Evolutionary conservation across 192 early-diverging fungal genomes (phyloP), one percentile per base, ranked within the genome.

Genomic region (Coemansia sp.): DNA sequence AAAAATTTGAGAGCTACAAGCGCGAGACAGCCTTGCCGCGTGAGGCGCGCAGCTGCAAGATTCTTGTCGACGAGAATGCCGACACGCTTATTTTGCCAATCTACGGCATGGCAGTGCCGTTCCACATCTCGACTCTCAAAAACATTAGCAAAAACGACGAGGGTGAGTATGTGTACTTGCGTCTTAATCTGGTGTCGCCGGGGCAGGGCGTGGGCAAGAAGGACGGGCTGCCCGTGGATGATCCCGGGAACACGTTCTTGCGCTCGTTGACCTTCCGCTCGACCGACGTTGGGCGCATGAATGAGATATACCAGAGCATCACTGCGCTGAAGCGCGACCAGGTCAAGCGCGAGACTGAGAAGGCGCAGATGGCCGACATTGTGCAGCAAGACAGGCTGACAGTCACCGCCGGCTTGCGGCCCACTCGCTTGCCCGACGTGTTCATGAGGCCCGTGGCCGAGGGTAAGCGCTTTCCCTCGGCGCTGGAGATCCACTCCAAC

Each of bases 61-160:
- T 99, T 62, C 55, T 89, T 34, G 92, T 99, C 0, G 97, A 99
- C 74, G 78, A 82, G 47, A 83, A 85, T 27, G 86, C 83, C 32
- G 90, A 97, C 35, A 81, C 95, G 5, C 80, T 99, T 37, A 85
- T 99, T 33, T 71, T 97, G 39, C 97, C 97, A 6, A 88, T 99
- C 33, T 95, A 95, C 62, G 95, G 95, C 17, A 83, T 90, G 66
- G 86, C 95, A 2, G 97, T 99, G 11, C 97, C 97, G 25, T 96
- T 99, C 81, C 97, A 99, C 67, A 90, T 99, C 51, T 90, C 92
- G 10, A 93, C 94, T 2, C 63, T 99, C 31, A 97, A 99, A 60
- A 97, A 90, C 65, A 85, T 90, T 6, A 87, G 82, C 70, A 97
- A 97, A 73, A 87, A 80, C 41, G 97, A 97, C 47, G 97, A 99